phyloP scores from a whole-genome alignment of 305 asterid genomes.

The Fraxinus latifolia region DNA sequence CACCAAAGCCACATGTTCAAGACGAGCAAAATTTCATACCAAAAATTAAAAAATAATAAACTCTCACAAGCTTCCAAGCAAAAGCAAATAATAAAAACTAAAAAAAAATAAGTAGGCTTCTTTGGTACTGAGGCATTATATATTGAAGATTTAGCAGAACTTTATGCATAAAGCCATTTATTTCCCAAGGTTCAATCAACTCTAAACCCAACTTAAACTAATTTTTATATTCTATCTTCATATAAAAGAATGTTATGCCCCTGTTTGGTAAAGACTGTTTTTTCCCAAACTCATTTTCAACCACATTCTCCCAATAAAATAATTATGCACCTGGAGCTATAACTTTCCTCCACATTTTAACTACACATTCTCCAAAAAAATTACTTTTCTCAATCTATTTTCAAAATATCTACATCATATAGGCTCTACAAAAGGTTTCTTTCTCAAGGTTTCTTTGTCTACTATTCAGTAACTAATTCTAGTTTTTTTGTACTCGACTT shows the following conservation, averaged over 20 bases:
- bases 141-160: background rate
- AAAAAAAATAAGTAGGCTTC: background rate
- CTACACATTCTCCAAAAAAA: background rate
- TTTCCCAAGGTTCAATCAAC: background rate
- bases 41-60: background rate
- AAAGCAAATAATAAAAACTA: background rate
- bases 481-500: background rate
- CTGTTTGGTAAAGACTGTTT: background rate
- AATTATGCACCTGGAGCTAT: background rate
- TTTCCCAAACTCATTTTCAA: background rate
- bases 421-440: background rate
- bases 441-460: background rate
- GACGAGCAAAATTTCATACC: background rate
- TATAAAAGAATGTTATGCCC: background rate
- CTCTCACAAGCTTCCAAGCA: background rate
- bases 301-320: background rate
- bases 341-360: background rate
- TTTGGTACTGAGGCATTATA: background rate
- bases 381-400: background rate
- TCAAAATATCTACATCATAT: background rate
- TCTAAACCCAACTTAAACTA: background rate
- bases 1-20: conserved; percentile 20
- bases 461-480: background rate
- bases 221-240: background rate
- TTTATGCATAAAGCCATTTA: background rate